These are phyloP conservation scores for Komagataella kurtzmanii DNA, from an alignment of 805 yeast genomes.

Conservation along the genomic window DNA sequence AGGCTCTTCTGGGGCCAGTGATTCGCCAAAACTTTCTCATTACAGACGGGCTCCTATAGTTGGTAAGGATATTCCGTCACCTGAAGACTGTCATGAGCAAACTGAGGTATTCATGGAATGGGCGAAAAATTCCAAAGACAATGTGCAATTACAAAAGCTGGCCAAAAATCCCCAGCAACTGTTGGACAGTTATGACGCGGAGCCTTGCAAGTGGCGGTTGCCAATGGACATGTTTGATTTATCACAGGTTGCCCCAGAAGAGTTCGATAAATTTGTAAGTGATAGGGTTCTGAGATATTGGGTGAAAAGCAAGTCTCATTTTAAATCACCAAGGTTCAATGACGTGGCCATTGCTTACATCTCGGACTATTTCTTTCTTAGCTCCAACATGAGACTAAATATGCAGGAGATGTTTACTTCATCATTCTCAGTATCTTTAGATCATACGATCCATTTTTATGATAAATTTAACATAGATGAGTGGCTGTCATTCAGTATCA, in stretches of 20 bases:
- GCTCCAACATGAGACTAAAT: conserved; percentile 37
- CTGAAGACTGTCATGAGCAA: conserved; percentile 15
- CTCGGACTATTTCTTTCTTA: conserved; percentile 43
- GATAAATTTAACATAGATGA: conserved; percentile 31
- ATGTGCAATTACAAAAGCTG: conserved; percentile 8
- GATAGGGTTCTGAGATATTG: conserved; percentile 18
- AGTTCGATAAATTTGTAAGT: conserved; percentile 6
- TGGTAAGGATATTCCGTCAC: conserved; percentile 14
- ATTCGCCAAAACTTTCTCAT: conserved; percentile 15
- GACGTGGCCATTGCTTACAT: conserved; percentile 47
- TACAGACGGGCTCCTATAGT: conserved; percentile 13
- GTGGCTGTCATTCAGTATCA: conserved; percentile 38
- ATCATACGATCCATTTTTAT: conserved; percentile 58
- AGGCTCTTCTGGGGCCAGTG: conserved; percentile 14
- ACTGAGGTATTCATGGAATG: conserved; percentile 14
- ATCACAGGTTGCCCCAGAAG: conserved; percentile 9
- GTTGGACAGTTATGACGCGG: conserved; percentile 14
- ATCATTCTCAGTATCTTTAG: conserved; percentile 45
- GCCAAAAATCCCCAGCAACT: conserved; percentile 11
- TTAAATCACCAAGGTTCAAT: conserved; percentile 20
- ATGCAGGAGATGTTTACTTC: conserved; percentile 29
- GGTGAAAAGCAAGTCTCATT: conserved; percentile 14
- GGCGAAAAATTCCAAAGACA: conserved; percentile 10
- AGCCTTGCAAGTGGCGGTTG: conserved; percentile 20
- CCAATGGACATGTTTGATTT: conserved; percentile 19